phyloP scores from a whole-genome alignment of 495 filamentous ascomycete species.

The Sordaria brevicollis region DNA sequence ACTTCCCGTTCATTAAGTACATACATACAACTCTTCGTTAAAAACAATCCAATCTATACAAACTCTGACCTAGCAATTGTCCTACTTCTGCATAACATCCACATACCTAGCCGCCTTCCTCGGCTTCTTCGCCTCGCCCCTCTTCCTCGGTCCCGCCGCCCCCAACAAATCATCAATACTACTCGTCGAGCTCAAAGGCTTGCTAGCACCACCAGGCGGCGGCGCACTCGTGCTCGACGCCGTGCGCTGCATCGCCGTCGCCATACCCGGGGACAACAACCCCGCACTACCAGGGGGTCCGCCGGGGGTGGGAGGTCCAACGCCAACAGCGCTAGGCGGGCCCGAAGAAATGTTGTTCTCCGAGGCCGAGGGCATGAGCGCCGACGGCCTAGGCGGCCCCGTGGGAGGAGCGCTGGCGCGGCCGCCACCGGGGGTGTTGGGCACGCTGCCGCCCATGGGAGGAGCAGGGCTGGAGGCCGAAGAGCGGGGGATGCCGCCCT shows the following conservation, averaged over 20 bases:
- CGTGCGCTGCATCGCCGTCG: constrained; percentile 36
- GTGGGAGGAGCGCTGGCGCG: constrained; percentile 24
- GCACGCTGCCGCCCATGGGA: constrained; percentile 4
- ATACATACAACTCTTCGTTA: neutral
- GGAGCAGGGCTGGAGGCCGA: constrained; percentile 25
- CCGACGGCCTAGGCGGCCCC: constrained; percentile 29
- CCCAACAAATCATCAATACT: constrained; percentile 80
- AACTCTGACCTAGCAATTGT: neutral
- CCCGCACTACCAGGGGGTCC: neutral
- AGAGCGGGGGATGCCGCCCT: constrained; percentile 18
- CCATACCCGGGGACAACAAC: constrained; percentile 17
- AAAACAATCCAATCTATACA: neutral
- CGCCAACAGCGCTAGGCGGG: neutral
- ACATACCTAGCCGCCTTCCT: constrained; percentile 81
- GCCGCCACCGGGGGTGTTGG: constrained; percentile 15
- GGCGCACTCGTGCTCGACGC: constrained; percentile 30
- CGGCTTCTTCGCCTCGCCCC: constrained; percentile 50
- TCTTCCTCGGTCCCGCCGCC: constrained; percentile 55
- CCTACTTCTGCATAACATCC: constrained; percentile 73
- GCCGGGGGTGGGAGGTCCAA: neutral
- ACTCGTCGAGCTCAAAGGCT: constrained; percentile 66
- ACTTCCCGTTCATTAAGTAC: neutral
- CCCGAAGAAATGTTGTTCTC: neutral
- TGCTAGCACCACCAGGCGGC: constrained; percentile 46
- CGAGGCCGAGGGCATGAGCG: constrained; percentile 34